Base-by-base conservation (phyloP, 805 yeast species). In the Metschnikowia vanudenii region DNA sequence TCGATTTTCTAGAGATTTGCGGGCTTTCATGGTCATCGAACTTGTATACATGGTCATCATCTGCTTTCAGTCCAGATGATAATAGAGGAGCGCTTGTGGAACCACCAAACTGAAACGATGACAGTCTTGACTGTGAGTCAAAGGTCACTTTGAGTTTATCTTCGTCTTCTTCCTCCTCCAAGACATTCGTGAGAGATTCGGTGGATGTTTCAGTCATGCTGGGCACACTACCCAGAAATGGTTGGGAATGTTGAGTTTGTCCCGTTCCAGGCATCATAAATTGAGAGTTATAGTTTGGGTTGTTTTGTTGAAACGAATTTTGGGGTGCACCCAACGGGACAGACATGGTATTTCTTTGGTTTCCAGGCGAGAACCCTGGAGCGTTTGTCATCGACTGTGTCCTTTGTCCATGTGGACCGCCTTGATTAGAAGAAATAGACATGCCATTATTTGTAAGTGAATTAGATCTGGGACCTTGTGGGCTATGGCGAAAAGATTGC, bases 1-100 rank as follows among this genome's bases (percentile, higher is more conserved):
- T 71, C 5, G 73, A 65, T 43, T 67, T 69, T 38, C 75, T 55
- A 2, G 76, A 71, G 17, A 65, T 47, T 41, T 61, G 61, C 2
- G 59, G 56, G 24, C 61, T 61, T 16, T 56, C 55, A 7, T 57
- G 62, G 16, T 62, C 64, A 10, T 67, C 73, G 43, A 64, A 63
- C 19, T 60, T 59, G 51, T 67, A 67, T 9, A 67, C 62, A 40
- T 63, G 68, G 10, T 66, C 65, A 6, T 54, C 52, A 5, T 52
- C 53, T 10, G 31, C 39, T 4, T 37, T 24, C 4, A 45, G 33
- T 4, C 37, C 35, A 5, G 45, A 26, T 35, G 28, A 28, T 17
- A 39, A 37, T 30, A 45, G 34, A 3, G 48, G 40, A 2, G 34
- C 16, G 19, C 36, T 31, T 9, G 39, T 17, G 3, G 43, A 28